Base-by-base conservation (phyloP, 306 rosid species). In the Potentilla sterilis region DNA sequence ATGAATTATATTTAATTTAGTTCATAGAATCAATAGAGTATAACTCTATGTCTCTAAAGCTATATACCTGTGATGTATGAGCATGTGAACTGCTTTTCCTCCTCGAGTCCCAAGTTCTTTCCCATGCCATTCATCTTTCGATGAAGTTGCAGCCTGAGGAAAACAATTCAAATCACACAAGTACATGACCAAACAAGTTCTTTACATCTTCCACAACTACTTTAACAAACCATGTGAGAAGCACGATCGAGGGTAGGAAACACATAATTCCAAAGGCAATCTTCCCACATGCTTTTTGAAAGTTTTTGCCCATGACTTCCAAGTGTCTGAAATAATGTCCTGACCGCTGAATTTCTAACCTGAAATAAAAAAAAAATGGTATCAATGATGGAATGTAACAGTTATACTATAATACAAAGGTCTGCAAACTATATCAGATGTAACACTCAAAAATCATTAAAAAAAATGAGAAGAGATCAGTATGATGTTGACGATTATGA, bases 101-200 rank as follows among this genome's bases (percentile, higher is more conserved):
- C 91, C 97, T n/a, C 90, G 90, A 85, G 97, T 94, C 81, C 98
- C 98, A 74, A 94, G 93, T 85, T 94, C 97, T 92, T 92, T 94
- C 70, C 98, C 98, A 49, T 89, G 97, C 94, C 95, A 87, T 89
- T 94, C 97, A 79, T 92, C 97, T 84, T 94, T 94, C 21, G 98
- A 94, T 73, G 98, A 94, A 75, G 96, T 92, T 68, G 94, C 98
- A 75, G 89, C 98, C 98, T 94, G 72, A 81, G 79, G 77, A 72
- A 51, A 82, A 82, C 74, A 67, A 13, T 57, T 69, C 51, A 41
- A 74, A 74, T 67, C 38, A 54, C 32, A 77, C 73, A 73, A 71
- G 72, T 32, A 76, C 43, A 59, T 51, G 67, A 65, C 46, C 64
- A 78, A 46, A 73, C 65, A 73, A 67, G 44, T 46, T 58, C 67